Base-by-base conservation (phyloP, 2,329 filamentous ascomycete genomes). In the Trichoderma afroharzianum region DNA sequence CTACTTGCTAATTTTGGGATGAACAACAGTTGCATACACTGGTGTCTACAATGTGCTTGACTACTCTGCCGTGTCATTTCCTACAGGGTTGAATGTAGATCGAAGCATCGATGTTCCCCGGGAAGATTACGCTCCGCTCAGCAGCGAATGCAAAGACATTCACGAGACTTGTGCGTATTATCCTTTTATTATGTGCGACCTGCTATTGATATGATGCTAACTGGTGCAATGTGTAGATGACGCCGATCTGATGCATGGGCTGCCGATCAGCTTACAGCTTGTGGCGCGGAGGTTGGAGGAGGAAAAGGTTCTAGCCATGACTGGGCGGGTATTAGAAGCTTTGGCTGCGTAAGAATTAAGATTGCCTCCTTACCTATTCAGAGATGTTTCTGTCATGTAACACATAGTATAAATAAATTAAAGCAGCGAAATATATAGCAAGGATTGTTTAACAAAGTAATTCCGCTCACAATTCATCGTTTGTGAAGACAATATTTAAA, bases 1-100 rank as follows among this genome's bases (percentile, higher is more conserved):
- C 7, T 1, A 9, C 32, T 57, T 18, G 47, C 62, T 71, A 58
- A 71, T 1, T 1, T 61, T 21, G n/a, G 3, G 43, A 21, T 3
- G 43, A 12, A 33, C 18, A n/a, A 1, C 50, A 85, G 85, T 86
- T 63, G 84, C 80, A 3, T 87, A 86, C 71, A 87, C 85, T 0
- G 84, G 84, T 4, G 84, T 86, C 0, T 86, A 78, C 75, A 87
- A 87, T 61, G 79, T 87, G 0, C 74, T 87, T 2, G 85, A 87
- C 75, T 86, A 86, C 71, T 78, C 84, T 0, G 81, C 80, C 67
- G 78, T 87, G 0, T 85, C 85, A 0, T 86, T 87, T 71, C 82
- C 84, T 0, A 84, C 84, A 0, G 83, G 83, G 0, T 12, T 85
- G 14, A 73, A 32, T 0, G 85, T 82, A 0, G 83, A 86, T 68